phyloP scores from a whole-genome alignment of 352 stramenopile species.

The Globisporangium uncinulatum region DNA sequence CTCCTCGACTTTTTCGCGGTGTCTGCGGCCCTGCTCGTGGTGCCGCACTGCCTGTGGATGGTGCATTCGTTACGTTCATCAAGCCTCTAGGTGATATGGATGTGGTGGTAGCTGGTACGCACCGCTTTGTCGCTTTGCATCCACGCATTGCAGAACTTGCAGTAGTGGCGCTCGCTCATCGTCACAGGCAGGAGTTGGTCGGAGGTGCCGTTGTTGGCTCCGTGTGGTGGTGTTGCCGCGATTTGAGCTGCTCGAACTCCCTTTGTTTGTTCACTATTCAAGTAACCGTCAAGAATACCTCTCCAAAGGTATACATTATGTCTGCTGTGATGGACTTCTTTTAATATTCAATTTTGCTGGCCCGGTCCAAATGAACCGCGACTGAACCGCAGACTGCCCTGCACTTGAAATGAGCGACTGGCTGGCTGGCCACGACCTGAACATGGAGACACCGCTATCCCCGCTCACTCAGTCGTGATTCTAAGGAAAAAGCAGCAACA shows the following conservation, averaged over 20 bases:
- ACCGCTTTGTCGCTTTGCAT: constrained; percentile 76
- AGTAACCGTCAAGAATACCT: too few species aligned
- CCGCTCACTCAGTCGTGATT: constrained; percentile 62
- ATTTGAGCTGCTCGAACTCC: not conserved
- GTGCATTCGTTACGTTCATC: too few species aligned
- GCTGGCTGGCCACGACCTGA: constrained; percentile 10
- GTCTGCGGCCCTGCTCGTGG: constrained; percentile 68
- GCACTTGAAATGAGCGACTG: constrained; percentile 15
- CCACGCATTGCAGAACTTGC: constrained; percentile 88
- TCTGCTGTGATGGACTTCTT: too few species aligned
- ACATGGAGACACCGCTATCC: not conserved
- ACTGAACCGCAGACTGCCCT: not conserved
- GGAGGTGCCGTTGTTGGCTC: not conserved
- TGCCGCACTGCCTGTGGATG: constrained; percentile 63
- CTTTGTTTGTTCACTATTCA: too few species aligned
- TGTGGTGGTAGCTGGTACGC: constrained; percentile 9
- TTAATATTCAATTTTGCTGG: too few species aligned
- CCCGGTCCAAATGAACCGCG: too few species aligned
- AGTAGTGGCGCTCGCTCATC: constrained; percentile 79
- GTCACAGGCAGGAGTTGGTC: not conserved
- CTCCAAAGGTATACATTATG: too few species aligned
- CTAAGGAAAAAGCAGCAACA: constrained; percentile 79
- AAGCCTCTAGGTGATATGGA: not conserved
- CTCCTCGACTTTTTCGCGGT: constrained; percentile 74
- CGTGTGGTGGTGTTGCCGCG: too few species aligned